Evolutionary conservation across 2,329 filamentous ascomycete genomes (phyloP).

Genomic region (Talaromyces verruculosus): DNA sequence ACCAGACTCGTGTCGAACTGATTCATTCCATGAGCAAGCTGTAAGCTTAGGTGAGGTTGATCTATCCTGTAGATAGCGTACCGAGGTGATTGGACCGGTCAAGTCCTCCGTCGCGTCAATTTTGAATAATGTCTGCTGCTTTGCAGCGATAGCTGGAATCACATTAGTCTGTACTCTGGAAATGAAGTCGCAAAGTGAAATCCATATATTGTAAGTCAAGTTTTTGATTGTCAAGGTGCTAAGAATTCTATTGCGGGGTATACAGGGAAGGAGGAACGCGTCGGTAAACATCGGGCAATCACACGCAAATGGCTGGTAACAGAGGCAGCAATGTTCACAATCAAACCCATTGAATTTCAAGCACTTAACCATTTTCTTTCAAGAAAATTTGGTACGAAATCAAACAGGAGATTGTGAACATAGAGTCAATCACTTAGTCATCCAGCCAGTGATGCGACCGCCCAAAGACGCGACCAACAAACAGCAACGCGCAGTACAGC

Average conservation of each 20-base stretch:
- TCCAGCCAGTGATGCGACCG: conserved; percentile 18
- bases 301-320: conserved; percentile 7
- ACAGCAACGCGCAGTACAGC: conserved; percentile 3
- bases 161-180: background rate
- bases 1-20: conserved; percentile 12
- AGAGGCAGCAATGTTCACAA: conserved; percentile 1
- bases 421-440: background rate
- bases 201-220: background rate
- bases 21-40: conserved; percentile 9
- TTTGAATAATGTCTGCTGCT: background rate
- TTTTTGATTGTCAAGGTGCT: background rate
- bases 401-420: conserved; percentile 1
- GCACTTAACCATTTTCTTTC: background rate
- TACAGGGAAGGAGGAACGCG: conserved; percentile 8
- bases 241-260: conserved; percentile 15
- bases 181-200: background rate
- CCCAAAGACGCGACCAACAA: conserved; percentile 17
- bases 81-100: conserved; percentile 11
- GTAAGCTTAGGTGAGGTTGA: background rate
- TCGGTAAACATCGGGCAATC: conserved; percentile 15
- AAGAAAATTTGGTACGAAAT: background rate
- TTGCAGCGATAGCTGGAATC: conserved; percentile 4
- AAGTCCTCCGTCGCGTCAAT: conserved; percentile 7
- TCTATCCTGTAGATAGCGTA: background rate
- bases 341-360: background rate